These are phyloP conservation scores for Ceratocystis cubensis DNA, from an alignment of 2,329 filamentous ascomycete genomes.

Conservation along the genomic window DNA sequence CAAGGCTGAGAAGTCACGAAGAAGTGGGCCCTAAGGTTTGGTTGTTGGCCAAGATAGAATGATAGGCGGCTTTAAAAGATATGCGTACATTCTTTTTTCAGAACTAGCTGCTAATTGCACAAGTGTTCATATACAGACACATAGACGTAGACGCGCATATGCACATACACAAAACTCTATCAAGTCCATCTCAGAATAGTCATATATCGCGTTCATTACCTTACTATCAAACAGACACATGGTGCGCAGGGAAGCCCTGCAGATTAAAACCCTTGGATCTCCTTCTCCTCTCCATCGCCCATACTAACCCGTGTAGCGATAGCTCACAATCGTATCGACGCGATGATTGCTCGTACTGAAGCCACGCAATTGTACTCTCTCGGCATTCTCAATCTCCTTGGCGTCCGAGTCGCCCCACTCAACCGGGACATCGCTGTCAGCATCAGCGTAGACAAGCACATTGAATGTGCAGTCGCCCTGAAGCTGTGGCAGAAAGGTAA, in stretches of 20 bases:
- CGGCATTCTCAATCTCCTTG: slow-evolving; percentile 87
- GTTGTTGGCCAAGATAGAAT: background rate
- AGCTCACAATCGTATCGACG: slow-evolving; percentile 92
- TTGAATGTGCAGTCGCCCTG: slow-evolving; percentile 92
- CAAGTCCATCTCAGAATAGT: background rate
- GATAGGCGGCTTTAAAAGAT: too few relatives aligned
- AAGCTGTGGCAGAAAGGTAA: slow-evolving; percentile 90
- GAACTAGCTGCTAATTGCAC: too few relatives aligned
- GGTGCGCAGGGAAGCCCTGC: background rate
- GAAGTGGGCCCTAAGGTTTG: background rate
- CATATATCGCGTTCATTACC: background rate
- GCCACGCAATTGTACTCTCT: slow-evolving; percentile 87
- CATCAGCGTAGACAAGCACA: slow-evolving; percentile 92
- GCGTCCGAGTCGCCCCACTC: slow-evolving; percentile 98
- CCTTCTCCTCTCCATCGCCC: background rate
- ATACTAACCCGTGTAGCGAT: slow-evolving; percentile 31
- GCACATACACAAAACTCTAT: background rate
- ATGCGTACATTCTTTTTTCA: too few relatives aligned
- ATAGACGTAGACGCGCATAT: background rate
- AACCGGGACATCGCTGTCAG: slow-evolving; percentile 88
- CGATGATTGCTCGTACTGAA: slow-evolving; percentile 93
- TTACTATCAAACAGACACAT: slow-evolving; percentile 7
- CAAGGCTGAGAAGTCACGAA: background rate
- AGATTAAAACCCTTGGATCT: background rate
- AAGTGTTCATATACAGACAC: background rate